Conservation (phyloP, 1,284 basidiomycete genomes). For the Leccinum pachyderme region DNA sequence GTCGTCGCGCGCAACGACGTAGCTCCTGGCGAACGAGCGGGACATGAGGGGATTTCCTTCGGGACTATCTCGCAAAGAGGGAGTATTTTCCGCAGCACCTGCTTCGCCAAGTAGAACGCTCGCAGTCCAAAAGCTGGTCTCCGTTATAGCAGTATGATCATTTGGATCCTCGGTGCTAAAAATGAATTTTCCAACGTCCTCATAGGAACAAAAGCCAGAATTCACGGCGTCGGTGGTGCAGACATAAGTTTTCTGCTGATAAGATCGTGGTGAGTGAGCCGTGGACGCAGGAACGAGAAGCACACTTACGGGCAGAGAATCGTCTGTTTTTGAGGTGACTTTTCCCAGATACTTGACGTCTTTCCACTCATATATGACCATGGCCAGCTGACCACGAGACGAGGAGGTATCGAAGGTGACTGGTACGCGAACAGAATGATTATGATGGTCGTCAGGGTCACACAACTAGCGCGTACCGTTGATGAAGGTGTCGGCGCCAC, state of each 20-base stretch:
- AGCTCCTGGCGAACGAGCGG: constrained; percentile 41
- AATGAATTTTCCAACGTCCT: constrained; percentile 83
- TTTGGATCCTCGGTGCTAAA: constrained; percentile 56
- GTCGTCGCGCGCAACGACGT: constrained; percentile 26
- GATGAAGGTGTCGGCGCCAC: constrained; percentile 74
- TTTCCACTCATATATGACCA: constrained; percentile 94
- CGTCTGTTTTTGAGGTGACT: constrained; percentile 55
- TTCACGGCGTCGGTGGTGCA: constrained; percentile 79
- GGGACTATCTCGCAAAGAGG: constrained; percentile 56
- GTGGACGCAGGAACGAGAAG: constrained; percentile 3
- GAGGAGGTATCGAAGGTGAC: constrained; percentile 73
- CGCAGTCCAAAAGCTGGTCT: constrained; percentile 80
- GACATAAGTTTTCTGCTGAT: constrained; percentile 84
- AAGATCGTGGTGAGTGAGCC: constrained; percentile 16
- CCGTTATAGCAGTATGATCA: constrained; percentile 52
- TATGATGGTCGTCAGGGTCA: constrained; percentile 1
- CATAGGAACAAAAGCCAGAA: constrained; percentile 65
- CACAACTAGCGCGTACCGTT: constrained; percentile 62
- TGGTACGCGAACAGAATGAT: constrained; percentile 32
- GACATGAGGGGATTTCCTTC: constrained; percentile 54
- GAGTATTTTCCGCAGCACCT: constrained; percentile 4
- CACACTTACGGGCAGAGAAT: constrained; percentile 63
- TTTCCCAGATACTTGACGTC: constrained; percentile 86
- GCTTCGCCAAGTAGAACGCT: constrained; percentile 53
- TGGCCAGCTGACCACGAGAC: constrained; percentile 89